These are phyloP conservation scores for Didymella glomerata DNA, from an alignment of 2,329 filamentous ascomycete species.

Conservation along the genomic window DNA sequence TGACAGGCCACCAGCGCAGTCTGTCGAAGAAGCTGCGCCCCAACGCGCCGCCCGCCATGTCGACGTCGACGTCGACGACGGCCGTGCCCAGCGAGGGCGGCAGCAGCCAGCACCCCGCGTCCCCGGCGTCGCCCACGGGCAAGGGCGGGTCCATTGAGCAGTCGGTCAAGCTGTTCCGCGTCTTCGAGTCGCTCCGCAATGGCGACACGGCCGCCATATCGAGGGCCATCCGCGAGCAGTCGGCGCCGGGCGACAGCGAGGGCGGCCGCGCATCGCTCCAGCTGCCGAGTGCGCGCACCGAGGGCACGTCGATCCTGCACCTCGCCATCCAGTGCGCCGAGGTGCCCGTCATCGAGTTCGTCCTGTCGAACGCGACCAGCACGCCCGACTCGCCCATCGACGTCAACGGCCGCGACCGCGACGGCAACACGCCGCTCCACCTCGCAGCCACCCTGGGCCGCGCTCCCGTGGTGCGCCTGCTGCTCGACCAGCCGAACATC, in stretches of 20 bases:
- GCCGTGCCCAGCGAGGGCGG: constrained; percentile 20
- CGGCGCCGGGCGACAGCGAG: constrained; percentile 57
- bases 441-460: constrained; percentile 85
- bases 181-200: constrained; percentile 89
- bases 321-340: constrained; percentile 96
- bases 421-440: constrained; percentile 93
- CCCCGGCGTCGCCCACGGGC: constrained; percentile 40
- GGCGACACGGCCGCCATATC: constrained; percentile 92
- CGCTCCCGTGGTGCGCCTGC: constrained; percentile 78
- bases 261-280: constrained; percentile 60
- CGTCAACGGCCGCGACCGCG: constrained; percentile 87
- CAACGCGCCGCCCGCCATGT: constrained; percentile 44
- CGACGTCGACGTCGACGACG: constrained; percentile 34
- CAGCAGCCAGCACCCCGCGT: constrained; percentile 23
- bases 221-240: constrained; percentile 77
- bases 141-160: constrained; percentile 74
- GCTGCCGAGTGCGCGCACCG: constrained; percentile 59
- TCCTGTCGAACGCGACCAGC: constrained; percentile 71
- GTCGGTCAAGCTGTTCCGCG: constrained; percentile 90
- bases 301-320: constrained; percentile 90
- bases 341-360: constrained; percentile 88
- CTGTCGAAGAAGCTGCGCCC: constrained; percentile 41
- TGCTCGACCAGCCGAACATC: constrained; percentile 82
- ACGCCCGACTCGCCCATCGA: constrained; percentile 72
- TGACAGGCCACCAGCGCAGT: constrained; percentile 37